phyloP scores from a whole-genome alignment of 2,329 filamentous ascomycete species.

The Ascochyta koolunga region DNA sequence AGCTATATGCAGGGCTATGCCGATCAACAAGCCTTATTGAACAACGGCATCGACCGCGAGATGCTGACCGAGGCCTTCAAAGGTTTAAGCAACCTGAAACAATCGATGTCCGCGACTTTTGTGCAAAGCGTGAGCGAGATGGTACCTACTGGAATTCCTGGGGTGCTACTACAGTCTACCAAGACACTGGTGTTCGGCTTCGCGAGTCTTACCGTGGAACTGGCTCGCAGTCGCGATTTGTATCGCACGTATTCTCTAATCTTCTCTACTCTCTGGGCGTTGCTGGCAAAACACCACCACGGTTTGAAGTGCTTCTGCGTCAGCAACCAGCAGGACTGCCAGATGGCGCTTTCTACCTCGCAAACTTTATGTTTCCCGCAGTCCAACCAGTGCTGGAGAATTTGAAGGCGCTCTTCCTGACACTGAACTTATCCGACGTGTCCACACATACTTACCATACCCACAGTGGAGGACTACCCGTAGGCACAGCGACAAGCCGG shows the following conservation, averaged over 20 bases:
- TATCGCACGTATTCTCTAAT: conserved; percentile 24
- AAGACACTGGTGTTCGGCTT: conserved; percentile 44
- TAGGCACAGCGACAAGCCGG: conserved; percentile 15
- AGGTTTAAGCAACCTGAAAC: conserved; percentile 61
- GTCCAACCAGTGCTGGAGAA: conserved; percentile 52
- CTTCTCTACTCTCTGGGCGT: conserved; percentile 31
- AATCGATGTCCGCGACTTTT: conserved; percentile 66
- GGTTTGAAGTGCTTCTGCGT: conserved; percentile 57
- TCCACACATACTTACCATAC: conserved; percentile 15
- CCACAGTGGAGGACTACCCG: conserved; percentile 15
- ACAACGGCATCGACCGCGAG: conserved; percentile 56
- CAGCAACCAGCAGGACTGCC: conserved; percentile 43
- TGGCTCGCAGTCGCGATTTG: conserved; percentile 15
- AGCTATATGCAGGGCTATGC: conserved; percentile 28
- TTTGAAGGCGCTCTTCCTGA: conserved; percentile 57
- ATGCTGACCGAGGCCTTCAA: conserved; percentile 64
- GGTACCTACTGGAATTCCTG: conserved; percentile 61
- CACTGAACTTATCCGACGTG: conserved; percentile 24
- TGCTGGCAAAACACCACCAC: conserved; percentile 46
- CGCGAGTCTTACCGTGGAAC: conserved; percentile 12
- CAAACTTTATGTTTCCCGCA: conserved; percentile 45
- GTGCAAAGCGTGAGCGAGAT: conserved; percentile 61
- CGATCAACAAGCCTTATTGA: conserved; percentile 37
- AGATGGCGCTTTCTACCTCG: conserved; percentile 55
- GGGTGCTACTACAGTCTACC: conserved; percentile 52